Evolutionary conservation across 2,329 filamentous ascomycete species (phyloP).

Genomic region (Calonectria montana): DNA sequence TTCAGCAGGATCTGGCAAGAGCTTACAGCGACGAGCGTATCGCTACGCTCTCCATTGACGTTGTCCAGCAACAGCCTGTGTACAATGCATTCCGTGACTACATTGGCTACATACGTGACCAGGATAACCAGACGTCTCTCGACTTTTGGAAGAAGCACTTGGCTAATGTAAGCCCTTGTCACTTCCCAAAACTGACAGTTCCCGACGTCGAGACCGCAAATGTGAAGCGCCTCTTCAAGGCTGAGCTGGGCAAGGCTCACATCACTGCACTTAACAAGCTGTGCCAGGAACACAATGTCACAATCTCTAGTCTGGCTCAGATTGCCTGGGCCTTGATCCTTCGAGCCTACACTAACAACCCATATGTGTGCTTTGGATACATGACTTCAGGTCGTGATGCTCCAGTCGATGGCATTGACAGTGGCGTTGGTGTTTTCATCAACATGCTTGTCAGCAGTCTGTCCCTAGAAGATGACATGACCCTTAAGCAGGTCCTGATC

Average conservation of each 20-base stretch:
- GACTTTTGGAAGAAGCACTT: conserved; percentile 2
- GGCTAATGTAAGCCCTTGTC: background rate
- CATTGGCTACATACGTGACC: background rate
- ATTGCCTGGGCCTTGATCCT: background rate
- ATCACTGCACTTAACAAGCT: background rate
- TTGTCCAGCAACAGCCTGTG: background rate
- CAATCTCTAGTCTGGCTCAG: conserved; percentile 1
- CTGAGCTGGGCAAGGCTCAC: background rate
- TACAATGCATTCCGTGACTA: background rate
- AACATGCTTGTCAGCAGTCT: conserved; percentile 5
- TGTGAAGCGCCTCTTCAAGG: background rate
- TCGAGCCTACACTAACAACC: background rate
- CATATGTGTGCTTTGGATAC: background rate
- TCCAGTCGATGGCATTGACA: background rate
- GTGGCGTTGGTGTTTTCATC: conserved; percentile 1
- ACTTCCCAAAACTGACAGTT: background rate
- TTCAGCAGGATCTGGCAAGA: background rate
- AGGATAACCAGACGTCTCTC: background rate
- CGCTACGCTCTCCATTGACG: background rate
- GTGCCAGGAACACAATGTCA: conserved; percentile 6
- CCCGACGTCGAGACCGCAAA: background rate
- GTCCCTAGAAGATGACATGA: background rate
- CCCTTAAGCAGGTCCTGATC: background rate
- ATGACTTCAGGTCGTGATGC: background rate
- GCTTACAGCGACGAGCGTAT: background rate